Conservation (phyloP, 2,329 filamentous ascomycete genomes). For the Akanthomyces muscarius region DNA sequence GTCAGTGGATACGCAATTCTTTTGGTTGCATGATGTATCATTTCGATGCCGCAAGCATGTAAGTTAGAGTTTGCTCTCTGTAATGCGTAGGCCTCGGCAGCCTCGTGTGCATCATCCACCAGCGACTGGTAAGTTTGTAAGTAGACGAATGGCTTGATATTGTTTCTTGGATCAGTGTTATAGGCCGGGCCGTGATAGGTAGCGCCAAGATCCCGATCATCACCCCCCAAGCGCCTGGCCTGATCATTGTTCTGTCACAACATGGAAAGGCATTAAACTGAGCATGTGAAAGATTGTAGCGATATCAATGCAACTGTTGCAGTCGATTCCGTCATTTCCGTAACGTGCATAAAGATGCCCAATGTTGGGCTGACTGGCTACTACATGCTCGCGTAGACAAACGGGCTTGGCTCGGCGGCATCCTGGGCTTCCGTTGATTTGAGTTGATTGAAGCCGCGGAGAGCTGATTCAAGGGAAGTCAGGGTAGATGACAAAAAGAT, state of each 20-base stretch:
- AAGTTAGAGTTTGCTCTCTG: background rate
- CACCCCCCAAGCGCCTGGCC: background rate
- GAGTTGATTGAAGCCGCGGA: background rate
- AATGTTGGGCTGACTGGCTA: background rate
- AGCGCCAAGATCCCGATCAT: constrained; percentile 10
- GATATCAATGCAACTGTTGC: background rate
- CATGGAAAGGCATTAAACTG: background rate
- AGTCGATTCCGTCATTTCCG: background rate
- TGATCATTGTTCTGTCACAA: background rate
- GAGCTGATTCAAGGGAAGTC: background rate
- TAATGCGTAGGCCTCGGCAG: background rate
- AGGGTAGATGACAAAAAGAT: constrained; percentile 3
- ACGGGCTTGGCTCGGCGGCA: background rate
- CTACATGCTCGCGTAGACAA: background rate
- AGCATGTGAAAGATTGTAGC: background rate
- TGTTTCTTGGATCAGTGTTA: background rate
- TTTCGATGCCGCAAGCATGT: background rate
- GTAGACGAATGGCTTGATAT: background rate
- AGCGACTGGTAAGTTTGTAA: no score
- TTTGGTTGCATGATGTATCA: background rate
- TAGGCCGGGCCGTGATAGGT: background rate
- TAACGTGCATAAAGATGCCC: background rate
- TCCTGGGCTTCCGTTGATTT: background rate
- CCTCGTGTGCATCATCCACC: background rate
- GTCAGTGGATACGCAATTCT: background rate